phyloP scores from a whole-genome alignment of 1,139 yeast genomes.

The Pichia cactophila region DNA sequence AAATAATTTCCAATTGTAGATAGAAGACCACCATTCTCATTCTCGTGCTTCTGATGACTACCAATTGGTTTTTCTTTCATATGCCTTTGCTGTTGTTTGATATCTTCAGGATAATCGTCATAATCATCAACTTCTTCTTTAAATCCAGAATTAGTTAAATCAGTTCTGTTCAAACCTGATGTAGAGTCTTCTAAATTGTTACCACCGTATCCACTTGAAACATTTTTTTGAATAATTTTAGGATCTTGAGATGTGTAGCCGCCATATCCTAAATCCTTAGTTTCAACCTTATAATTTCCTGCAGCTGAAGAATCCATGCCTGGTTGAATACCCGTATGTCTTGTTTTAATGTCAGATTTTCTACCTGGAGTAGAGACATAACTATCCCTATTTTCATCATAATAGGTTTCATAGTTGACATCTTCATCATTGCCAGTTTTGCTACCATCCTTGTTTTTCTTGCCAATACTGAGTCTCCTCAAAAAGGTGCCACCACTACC shows the following conservation, averaged over 20 bases:
- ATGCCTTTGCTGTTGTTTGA: not conserved
- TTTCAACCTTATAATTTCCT: not conserved
- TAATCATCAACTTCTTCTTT: not conserved
- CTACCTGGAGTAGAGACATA: not conserved
- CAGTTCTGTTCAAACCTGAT: not conserved
- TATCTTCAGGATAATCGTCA: not conserved
- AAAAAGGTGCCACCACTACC: not conserved
- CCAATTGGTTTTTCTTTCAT: not conserved
- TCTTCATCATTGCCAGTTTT: not conserved
- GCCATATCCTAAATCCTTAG: not conserved
- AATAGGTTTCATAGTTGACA: not conserved
- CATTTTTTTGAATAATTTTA: not conserved
- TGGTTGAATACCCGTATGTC: not conserved
- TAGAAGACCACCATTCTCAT: not conserved
- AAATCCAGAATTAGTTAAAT: not conserved
- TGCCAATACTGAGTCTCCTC: constrained; percentile 1
- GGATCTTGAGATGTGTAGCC: not conserved
- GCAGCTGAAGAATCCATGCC: not conserved
- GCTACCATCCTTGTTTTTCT: not conserved
- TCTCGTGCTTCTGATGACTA: not conserved
- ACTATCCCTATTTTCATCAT: not conserved
- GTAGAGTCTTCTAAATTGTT: not conserved
- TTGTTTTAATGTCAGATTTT: not conserved
- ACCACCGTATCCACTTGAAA: not conserved
- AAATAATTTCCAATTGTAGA: not conserved